Conservation (phyloP, 768 basidiomycete species). For the Auricularia sp. region DNA sequence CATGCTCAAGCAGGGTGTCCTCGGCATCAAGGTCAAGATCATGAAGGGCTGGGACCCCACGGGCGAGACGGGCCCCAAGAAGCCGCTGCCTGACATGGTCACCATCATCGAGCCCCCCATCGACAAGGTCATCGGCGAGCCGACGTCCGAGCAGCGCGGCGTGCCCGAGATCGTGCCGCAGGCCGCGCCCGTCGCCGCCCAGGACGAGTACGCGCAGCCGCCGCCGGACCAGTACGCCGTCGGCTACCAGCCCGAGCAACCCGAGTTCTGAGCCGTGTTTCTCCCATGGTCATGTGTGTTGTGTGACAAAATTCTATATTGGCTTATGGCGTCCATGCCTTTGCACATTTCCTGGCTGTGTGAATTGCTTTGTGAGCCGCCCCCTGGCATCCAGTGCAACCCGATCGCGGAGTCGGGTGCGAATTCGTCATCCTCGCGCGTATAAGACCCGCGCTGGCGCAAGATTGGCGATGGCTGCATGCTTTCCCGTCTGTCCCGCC, state of each 20-base stretch:
- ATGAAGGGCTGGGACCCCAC: slow-evolving; percentile 97
- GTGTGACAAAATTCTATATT: too few relatives aligned
- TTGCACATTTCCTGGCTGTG: too few relatives aligned
- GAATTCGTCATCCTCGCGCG: too few relatives aligned
- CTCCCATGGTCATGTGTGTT: background rate
- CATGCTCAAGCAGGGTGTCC: slow-evolving; percentile 93
- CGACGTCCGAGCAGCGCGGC: slow-evolving; percentile 83
- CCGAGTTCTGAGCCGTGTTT: slow-evolving; percentile 44
- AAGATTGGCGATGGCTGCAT: background rate
- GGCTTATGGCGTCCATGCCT: too few relatives aligned
- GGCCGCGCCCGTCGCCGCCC: slow-evolving; percentile 39
- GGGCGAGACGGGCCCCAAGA: slow-evolving; percentile 78
- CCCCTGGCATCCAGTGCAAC: too few relatives aligned
- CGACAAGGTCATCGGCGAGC: slow-evolving; percentile 84
- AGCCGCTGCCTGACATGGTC: slow-evolving; percentile 92
- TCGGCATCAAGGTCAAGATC: slow-evolving; percentile 99
- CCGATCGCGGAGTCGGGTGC: background rate
- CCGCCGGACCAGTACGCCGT: slow-evolving; percentile 26
- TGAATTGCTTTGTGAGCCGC: too few relatives aligned
- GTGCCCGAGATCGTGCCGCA: slow-evolving; percentile 28
- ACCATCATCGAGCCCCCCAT: slow-evolving; percentile 80
- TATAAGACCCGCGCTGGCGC: background rate
- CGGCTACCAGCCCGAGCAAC: slow-evolving; percentile 34
- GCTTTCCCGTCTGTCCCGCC: background rate
- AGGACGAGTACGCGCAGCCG: slow-evolving; percentile 32